Evolutionary conservation across 2,329 filamentous ascomycete species (phyloP), one percentile per base, ranked within the genome.

Genomic region (Teratosphaeriaceae sp.): DNA sequence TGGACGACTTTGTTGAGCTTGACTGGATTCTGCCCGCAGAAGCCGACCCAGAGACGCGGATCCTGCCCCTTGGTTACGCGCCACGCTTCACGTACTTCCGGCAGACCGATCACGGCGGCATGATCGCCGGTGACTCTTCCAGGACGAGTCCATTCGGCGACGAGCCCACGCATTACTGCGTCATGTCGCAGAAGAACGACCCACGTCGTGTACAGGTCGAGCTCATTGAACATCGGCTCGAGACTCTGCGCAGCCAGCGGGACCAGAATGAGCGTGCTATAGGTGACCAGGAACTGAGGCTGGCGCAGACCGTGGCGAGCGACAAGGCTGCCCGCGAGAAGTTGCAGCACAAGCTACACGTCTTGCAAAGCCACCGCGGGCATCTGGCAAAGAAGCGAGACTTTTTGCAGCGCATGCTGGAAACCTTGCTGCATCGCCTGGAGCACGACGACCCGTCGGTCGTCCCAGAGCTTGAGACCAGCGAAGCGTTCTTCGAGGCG

Each of bases 1-100:
- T 98, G 88, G 92, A 98, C 60, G 92, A 98, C 62, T 98, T 98
- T 65, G 89, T 98, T 22, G 92, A 98, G 63, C 71, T 98, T 18
- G 94, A 96, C 61, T 97, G 90, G 90, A 89, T 95, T 42, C 68
- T 96, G 19, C 90, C 90, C 0, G 84, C 87, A 12, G 87, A 94
- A 59, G 80, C 84, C 23, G 94, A 95, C 52, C 89, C 90, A 1
- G 84, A 94, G 53, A 97, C 90, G 1, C 89, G 92, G 63, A 98
- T 98, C 35, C 67, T 98, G 42, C 94, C 94, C 0, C 75, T 98
- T 7, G 89, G 86, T 0, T 97, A 83, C 57, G 87, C 90, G 16
- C 94, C 92, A n/a, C 80, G 92, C 1, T 85, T 98, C 58, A 97
- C 92, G 0, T 98, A 98, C 64, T 95, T 96, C 71, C 80, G 92